Conservation (phyloP, 2,329 filamentous ascomycete genomes). For the Aureobasidium namibiae region DNA sequence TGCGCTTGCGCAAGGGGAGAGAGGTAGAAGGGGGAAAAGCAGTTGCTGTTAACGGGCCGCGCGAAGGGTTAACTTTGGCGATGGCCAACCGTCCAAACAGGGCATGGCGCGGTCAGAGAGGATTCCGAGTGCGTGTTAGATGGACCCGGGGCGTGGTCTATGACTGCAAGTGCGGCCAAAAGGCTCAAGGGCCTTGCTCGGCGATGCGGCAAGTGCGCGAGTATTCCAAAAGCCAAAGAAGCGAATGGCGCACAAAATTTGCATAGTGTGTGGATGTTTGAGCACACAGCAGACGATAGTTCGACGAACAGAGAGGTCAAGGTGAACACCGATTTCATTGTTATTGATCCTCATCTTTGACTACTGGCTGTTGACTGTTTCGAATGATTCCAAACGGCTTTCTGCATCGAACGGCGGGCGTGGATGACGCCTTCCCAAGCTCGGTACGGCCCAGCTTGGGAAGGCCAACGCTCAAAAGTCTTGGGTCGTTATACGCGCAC, state of each 20-base stretch:
- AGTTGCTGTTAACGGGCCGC: constrained; percentile 4
- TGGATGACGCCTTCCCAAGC: constrained; percentile 10
- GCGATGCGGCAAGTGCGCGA: background rate
- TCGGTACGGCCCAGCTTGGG: background rate
- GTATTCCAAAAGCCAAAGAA: background rate
- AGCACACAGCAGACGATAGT: background rate
- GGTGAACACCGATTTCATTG: constrained; percentile 9
- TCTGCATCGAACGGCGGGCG: background rate
- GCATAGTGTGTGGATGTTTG: background rate
- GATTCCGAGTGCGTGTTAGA: background rate
- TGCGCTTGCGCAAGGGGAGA: constrained; percentile 11
- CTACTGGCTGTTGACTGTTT: constrained; percentile 13
- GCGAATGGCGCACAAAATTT: constrained; percentile 3
- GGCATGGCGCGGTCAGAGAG: background rate
- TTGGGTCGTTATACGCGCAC: constrained; percentile 1
- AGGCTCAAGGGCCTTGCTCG: constrained; percentile 1
- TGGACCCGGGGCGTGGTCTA: constrained; percentile 1
- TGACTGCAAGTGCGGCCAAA: constrained; percentile 3
- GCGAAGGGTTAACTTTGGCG: constrained; percentile 11
- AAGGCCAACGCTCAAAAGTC: background rate
- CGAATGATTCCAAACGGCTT: constrained; percentile 10
- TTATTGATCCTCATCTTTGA: constrained; percentile 2
- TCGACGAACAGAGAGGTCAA: background rate
- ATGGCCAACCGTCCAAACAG: background rate
- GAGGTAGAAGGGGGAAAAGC: constrained; percentile 1